Evolutionary conservation across 306 rosid species (phyloP).

Genomic region (Rosa rugosa): DNA sequence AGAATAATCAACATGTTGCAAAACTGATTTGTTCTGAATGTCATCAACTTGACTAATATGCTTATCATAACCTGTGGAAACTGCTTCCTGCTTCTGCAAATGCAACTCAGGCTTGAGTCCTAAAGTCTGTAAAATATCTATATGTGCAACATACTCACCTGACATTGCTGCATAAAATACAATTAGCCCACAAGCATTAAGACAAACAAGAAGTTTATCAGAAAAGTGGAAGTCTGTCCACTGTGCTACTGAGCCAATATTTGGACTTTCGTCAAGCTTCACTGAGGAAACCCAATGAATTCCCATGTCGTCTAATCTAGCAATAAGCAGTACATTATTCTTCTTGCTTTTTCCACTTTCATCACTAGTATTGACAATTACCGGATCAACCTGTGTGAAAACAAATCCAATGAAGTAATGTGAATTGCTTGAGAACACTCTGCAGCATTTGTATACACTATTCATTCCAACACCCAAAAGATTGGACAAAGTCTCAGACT

Average conservation of each 20-base stretch:
- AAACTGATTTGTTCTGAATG: slow-evolving; percentile 33
- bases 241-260: slow-evolving; percentile 39
- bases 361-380: slow-evolving; percentile 36
- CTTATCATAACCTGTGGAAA: slow-evolving; percentile 26
- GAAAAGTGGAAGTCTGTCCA: slow-evolving; percentile 83
- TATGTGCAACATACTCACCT: slow-evolving; percentile 66
- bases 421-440: slow-evolving; percentile 79
- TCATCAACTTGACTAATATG: slow-evolving; percentile 35
- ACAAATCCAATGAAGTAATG: slow-evolving; percentile 62
- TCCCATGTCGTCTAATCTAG: slow-evolving; percentile 56
- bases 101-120: slow-evolving; percentile 44
- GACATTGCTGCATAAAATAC: slow-evolving; percentile 62
- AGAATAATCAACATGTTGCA: slow-evolving; percentile 31
- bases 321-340: slow-evolving; percentile 65
- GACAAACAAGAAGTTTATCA: slow-evolving; percentile 74
- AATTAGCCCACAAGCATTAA: slow-evolving; percentile 66
- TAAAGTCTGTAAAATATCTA: slow-evolving; percentile 58
- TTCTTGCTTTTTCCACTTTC: slow-evolving; percentile 37
- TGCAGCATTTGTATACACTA: slow-evolving; percentile 59
- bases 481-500: slow-evolving; percentile 49
- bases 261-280: slow-evolving; percentile 64
- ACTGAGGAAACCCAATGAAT: slow-evolving; percentile 76
- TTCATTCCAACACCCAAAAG: slow-evolving; percentile 56
- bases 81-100: slow-evolving; percentile 32
- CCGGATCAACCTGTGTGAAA: slow-evolving; percentile 45